Base-by-base conservation (phyloP, 2,329 filamentous ascomycete species). In the Fusarium guadeloupense region DNA sequence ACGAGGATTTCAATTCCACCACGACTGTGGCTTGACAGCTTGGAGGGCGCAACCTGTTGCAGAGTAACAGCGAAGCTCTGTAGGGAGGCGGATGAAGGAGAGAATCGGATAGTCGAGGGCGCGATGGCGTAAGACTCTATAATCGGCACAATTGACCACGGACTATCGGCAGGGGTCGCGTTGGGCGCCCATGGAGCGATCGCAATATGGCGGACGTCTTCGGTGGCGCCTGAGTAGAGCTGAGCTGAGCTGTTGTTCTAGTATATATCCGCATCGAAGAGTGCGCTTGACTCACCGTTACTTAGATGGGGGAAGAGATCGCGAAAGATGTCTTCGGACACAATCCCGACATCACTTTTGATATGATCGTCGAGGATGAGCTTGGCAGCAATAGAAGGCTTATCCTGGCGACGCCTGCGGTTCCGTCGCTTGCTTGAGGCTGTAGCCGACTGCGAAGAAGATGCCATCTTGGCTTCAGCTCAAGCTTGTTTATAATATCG, bases 81-180 rank as follows among this genome's bases (percentile, higher is more conserved):
- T 2, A 96, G 84, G 43, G 85, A 89, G 54, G 84, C 82, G 47
- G 86, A 96, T 41, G 83, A 83, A 0, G 90, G 85, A 12, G 91
- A 90, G 68, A 94, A 90, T 59, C 93, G 88, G 33, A 97, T 83
- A 2, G 91, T 96, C 6, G 90, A 92, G 62, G 89, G 85, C 16
- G 91, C 85, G 37, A 93, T 81, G 9, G 85, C 83, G 37, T 85
- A 81, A 35, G 87, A 87, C 62, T 82, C 80, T 19, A 82, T 82
- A 55, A 96, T 85, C 2, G 94, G 91, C 28, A 98, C 85, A 43
- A 98, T 85, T 8, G 92, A 92, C 95, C 95, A 99, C 40, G 85
- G 83, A 16, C 87, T 85, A 54, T 87, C 85, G 71, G 90, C 81
- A 17, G 84, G 76, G 6, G 77, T 79, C 30, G 80, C 74, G 49